Evolutionary conservation across 768 basidiomycete genomes (phyloP), one percentile per base, ranked within the genome.

Genomic region (Phlebiopsis flavidoalba): DNA sequence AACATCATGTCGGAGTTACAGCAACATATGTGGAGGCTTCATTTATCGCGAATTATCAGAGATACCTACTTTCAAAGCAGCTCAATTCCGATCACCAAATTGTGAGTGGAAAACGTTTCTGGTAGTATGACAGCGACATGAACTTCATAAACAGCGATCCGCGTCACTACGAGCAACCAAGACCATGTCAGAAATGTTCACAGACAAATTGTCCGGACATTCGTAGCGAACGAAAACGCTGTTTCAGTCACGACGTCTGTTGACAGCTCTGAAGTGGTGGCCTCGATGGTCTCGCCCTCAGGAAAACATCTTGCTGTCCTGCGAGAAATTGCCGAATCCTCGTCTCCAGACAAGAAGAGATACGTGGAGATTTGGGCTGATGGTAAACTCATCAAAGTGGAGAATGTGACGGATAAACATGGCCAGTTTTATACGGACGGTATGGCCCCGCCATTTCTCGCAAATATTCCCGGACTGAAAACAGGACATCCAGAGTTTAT

Each of bases 351-450:
- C 35, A 75, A 78, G 61, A 82, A 77, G 62, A 77, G 85, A 36
- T 81, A 76, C 56, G 77, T 89, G 0, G 88, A 90, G 68, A 71
- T 89, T 14, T 88, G 86, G 85, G 65, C 70, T 0, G 76, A 74
- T 0, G 73, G 77, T 31, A 63, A 69, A 8, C 68, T 85, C 1
- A 77, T 81, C 53, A 74, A 72, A 0, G 79, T 78, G 0, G 65
- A 80, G 33, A 83, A 88, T 37, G 85, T 88, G 17, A 82, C 85
- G 0, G 79, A 83, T 26, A 65, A 66, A 4, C 86, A 89, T 60
- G 83, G 80, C 0, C 75, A 78, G 10, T 88, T 87, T 63, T 86
- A 86, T 64, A 73, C 80, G 4, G 87, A 90, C 64, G 85, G 88
- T 85, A 12, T 40, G 10, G 31, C 52, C 26, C 31, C 8, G 12